Base-by-base conservation (phyloP, 495 filamentous ascomycete species). In the Talaromyces proteolyticus region DNA sequence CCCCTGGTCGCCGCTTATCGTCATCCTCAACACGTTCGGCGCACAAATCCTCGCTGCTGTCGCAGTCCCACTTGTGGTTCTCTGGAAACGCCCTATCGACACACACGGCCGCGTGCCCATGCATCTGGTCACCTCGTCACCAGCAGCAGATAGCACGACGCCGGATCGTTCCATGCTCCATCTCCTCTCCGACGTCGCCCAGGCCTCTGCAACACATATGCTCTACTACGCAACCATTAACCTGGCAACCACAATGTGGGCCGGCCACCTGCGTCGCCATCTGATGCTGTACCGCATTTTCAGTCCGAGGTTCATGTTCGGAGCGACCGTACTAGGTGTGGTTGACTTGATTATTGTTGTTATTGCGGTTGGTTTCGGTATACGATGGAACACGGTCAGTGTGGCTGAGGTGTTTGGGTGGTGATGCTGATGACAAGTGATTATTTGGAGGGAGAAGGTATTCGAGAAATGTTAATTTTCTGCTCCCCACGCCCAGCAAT, bases 201-300 rank as follows among this genome's bases (percentile, higher is more conserved):
- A 82, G 44, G 87, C 88, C 2, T 71, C 85, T 26, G 81, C 73
- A 42, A 87, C 82, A 2, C 86, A 93, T 59, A 65, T 92, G 5
- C 72, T 89, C 3, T 95, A 90, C 57, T 87, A 89, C 52, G 86
- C 89, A 3, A 82, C 85, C 21, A 79, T 96, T 58, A 82, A 84
- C 29, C 68, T 93, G 10, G 88, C 89, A 0, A 95, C 89, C 3
- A 91, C 87, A 53, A 83, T 87, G 66, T 95, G 89, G 85, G 89
- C 92, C 0, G 91, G 88, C 6, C 80, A 87, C 58, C 69, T 99
- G 45, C 72, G 94, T 34, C 76, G 93, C 44, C 93, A 99, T 69
- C 73, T 98, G 42, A 98, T 98, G 94, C 74, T 98, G 24, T 96
- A 92, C 67, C 81, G 94, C n/a, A 89, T 98, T 45, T 98, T 98